These are phyloP conservation scores for Fusarium robinianum DNA, from an alignment of 2,329 filamentous ascomycete genomes.

Conservation along the genomic window DNA sequence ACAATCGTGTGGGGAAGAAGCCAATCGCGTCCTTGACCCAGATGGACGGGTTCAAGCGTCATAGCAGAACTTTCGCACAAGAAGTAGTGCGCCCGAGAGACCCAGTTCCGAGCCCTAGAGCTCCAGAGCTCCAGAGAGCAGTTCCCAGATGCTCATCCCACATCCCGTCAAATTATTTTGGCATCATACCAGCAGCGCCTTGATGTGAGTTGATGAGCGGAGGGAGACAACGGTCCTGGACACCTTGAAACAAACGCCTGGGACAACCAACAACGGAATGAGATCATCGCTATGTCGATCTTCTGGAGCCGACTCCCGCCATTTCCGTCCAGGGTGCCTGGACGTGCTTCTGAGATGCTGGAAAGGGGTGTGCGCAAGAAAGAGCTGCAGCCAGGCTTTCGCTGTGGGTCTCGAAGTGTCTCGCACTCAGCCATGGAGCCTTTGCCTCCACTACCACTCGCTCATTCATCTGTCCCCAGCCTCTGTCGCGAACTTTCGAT, in stretches of 20 bases:
- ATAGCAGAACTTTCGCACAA: constrained; percentile 26
- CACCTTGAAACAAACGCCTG: constrained; percentile 39
- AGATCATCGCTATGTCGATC: constrained; percentile 39
- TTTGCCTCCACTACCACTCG: too few relatives aligned
- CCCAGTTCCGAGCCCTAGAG: too few relatives aligned
- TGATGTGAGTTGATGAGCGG: constrained; percentile 30
- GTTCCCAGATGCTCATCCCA: constrained; percentile 20
- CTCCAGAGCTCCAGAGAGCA: constrained; percentile 23
- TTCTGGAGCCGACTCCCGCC: constrained; percentile 37
- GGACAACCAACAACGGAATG: constrained; percentile 36
- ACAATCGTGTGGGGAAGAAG: constrained; percentile 30
- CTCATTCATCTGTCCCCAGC: constrained; percentile 28
- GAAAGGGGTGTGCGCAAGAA: constrained; percentile 27
- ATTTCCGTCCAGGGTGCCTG: constrained; percentile 31
- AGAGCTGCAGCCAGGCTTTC: constrained; percentile 18
- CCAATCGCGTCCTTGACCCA: constrained; percentile 29
- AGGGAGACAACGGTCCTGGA: constrained; percentile 18
- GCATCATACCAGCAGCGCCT: constrained; percentile 11
- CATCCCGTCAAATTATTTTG: constrained; percentile 28
- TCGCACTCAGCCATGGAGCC: too few relatives aligned
- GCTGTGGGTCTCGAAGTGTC: constrained; percentile 31
- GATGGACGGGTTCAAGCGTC: constrained; percentile 31
- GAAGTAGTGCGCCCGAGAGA: constrained; percentile 17
- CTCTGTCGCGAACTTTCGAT: constrained; percentile 29
- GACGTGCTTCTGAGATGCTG: constrained; percentile 9